phyloP scores from a whole-genome alignment of 768 basidiomycete genomes.

The Mycena sanguinolenta region DNA sequence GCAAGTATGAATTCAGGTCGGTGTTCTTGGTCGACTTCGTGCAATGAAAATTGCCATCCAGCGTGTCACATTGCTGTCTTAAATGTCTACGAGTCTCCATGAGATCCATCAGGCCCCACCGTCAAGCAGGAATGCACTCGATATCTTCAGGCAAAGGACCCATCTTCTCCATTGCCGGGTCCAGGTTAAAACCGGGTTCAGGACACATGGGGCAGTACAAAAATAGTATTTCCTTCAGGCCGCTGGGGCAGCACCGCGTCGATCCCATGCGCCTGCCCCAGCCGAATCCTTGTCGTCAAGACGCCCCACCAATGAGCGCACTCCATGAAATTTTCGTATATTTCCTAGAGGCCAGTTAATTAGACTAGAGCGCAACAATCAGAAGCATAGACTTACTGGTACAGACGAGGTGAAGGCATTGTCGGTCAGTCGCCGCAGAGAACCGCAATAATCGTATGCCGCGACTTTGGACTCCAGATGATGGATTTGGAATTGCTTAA shows the following conservation, averaged over 20 bases:
- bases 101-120: not conserved
- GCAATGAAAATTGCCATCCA: conserved; percentile 19
- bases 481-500: conserved; percentile 17
- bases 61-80: not conserved
- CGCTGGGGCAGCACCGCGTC: not conserved
- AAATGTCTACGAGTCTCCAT: not conserved
- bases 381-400: conserved; percentile 29
- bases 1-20: not conserved
- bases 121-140: not conserved
- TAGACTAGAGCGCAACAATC: not conserved
- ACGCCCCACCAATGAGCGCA: conserved; percentile 4
- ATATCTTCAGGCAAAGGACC: not conserved
- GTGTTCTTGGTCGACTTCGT: conserved; percentile 8
- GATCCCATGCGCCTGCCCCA: not conserved
- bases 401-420: conserved; percentile 35
- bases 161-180: not conserved
- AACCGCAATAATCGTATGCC: conserved; percentile 41
- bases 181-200: not conserved
- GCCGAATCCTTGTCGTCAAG: not conserved
- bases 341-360: not conserved
- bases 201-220: not conserved
- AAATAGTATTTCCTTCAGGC: not conserved
- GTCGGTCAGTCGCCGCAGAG: conserved; percentile 40
- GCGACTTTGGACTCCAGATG: conserved; percentile 13
- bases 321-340: conserved; percentile 14